phyloP scores from a whole-genome alignment of 129 eudicot genomes.

The Sambucus nigra region DNA sequence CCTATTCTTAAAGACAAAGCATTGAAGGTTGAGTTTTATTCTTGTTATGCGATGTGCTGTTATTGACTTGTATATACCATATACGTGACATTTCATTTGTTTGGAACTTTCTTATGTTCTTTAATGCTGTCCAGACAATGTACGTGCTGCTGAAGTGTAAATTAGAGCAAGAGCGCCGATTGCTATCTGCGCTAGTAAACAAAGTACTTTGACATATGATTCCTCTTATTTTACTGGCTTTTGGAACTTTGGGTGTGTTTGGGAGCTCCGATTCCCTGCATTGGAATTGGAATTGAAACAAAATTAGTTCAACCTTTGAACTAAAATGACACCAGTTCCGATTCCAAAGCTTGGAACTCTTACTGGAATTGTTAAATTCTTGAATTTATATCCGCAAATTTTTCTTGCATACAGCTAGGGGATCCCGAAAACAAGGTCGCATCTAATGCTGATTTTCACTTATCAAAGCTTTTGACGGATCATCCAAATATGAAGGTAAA shows the following conservation, averaged over 20 bases:
- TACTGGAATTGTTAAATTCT: constrained; percentile 2
- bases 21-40: constrained; percentile 48
- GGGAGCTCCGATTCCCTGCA: too few relatives aligned
- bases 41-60: constrained; percentile 11
- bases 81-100: not conserved
- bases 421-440: constrained; percentile 96
- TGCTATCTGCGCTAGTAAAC: constrained; percentile 84
- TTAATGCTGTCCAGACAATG: constrained; percentile 42
- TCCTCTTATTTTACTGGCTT: not conserved
- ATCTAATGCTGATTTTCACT: constrained; percentile 88
- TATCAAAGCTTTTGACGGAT: constrained; percentile 76
- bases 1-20: constrained; percentile 81
- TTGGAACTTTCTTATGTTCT: constrained; percentile 3
- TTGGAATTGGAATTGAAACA: too few relatives aligned
- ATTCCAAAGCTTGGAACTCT: too few relatives aligned
- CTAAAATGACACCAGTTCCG: too few relatives aligned
- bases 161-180: constrained; percentile 90
- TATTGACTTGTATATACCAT: not conserved
- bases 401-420: constrained; percentile 61
- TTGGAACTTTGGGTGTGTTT: too few relatives aligned
- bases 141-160: constrained; percentile 68
- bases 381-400: constrained; percentile 6
- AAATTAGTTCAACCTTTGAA: too few relatives aligned
- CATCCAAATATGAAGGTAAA: constrained; percentile 99
- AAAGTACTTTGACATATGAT: constrained; percentile 34